Percentiles rank a stretch among this genome's conserved stretches.
Conservation (phyloP, 192 early-diverging fungal species). For the Helicostylum pulchrum region DNA sequence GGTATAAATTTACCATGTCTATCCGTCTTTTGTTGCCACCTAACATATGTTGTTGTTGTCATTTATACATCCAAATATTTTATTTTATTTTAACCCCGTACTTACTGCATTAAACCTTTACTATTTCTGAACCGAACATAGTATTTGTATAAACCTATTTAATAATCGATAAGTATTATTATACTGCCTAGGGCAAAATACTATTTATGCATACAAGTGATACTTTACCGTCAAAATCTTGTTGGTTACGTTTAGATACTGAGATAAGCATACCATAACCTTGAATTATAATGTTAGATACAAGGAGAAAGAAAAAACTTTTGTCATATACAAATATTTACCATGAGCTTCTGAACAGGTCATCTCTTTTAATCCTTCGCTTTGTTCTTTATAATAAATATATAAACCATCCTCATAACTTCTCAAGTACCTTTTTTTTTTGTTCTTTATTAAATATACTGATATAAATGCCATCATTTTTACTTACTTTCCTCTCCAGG, state of each 20-base stretch:
- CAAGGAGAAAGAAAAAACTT: not conserved
- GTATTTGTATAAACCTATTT: conserved; percentile 40
- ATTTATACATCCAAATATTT: not conserved
- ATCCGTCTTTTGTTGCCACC: conserved; percentile 50
- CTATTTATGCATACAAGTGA: not conserved
- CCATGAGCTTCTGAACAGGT: conserved; percentile 54
- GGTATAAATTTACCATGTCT: conserved; percentile 38
- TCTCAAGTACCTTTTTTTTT: conserved; percentile 39
- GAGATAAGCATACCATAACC: conserved; percentile 57
- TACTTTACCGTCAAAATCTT: conserved; percentile 49
- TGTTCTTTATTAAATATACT: not conserved
- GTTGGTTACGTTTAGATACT: conserved; percentile 48
- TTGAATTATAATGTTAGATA: not conserved
- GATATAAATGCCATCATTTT: not conserved
- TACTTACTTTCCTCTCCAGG: conserved; percentile 24
- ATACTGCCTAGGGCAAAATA: too few relatives aligned
- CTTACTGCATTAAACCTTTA: conserved; percentile 45
- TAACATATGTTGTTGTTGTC: not conserved
- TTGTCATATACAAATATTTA: not conserved
- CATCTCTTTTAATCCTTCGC: conserved; percentile 45
- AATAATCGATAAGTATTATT: too few relatives aligned
- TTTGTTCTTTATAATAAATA: conserved; percentile 52
- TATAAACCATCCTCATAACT: conserved; percentile 45
- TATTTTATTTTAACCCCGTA: too few relatives aligned
- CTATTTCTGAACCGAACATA: conserved; percentile 45